These are phyloP conservation scores for Apiospora saccharicola DNA, from an alignment of 2,329 filamentous ascomycete species.

Conservation along the genomic window DNA sequence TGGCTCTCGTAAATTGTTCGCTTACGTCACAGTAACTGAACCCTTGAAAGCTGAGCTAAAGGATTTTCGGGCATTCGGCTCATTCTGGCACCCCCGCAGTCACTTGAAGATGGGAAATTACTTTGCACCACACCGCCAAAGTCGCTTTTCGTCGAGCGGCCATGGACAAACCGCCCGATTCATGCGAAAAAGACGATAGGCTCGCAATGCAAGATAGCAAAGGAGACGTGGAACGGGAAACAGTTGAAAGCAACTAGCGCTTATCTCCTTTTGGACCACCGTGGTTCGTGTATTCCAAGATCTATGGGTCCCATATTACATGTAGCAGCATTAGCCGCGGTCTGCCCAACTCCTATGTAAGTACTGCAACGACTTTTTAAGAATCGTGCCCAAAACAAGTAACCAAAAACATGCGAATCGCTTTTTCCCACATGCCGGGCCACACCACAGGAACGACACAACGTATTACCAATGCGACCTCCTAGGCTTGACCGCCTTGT, in stretches of 20 bases:
- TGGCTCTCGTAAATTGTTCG: background rate
- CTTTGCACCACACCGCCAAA: background rate
- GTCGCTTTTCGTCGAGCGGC: background rate
- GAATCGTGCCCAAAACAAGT: background rate
- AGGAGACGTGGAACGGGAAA: too few relatives aligned
- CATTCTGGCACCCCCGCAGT: background rate
- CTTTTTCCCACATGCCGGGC: background rate
- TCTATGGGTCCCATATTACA: background rate
- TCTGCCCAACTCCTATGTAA: background rate
- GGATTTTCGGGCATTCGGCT: background rate
- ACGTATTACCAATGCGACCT: background rate
- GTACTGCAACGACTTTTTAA: too few relatives aligned
- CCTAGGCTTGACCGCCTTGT: constrained; percentile 10
- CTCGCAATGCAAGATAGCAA: background rate
- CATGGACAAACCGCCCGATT: background rate
- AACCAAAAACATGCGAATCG: too few relatives aligned
- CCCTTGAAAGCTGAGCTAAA: background rate
- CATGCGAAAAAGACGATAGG: constrained; percentile 5
- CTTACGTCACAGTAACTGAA: background rate
- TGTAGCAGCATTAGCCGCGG: background rate
- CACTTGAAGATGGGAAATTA: background rate
- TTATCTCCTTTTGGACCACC: background rate
- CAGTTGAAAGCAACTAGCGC: background rate
- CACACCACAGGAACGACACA: background rate
- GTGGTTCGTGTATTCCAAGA: background rate